phyloP scores from a whole-genome alignment of 345 rosid genomes.

The Eucalyptus coolabah region DNA sequence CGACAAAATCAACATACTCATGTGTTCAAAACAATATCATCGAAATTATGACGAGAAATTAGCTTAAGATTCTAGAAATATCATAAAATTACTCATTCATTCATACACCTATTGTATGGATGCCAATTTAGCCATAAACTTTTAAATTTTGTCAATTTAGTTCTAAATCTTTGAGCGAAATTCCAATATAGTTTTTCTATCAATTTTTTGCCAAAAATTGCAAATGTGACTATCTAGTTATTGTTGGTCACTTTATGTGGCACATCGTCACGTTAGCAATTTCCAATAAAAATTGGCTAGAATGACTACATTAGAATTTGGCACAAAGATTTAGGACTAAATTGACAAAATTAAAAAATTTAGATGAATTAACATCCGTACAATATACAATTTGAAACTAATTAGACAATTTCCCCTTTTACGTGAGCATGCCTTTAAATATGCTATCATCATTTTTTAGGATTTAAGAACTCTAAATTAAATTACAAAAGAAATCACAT shows the following conservation, averaged over 20 bases:
- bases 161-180: fast-evolving
- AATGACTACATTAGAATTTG: not conserved
- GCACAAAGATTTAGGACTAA: not conserved
- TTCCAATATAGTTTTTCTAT: not conserved
- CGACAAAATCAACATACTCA: not conserved
- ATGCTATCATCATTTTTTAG: not conserved
- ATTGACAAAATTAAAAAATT: not conserved
- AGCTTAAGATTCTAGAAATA: not conserved
- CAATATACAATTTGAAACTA: not conserved
- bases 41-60: not conserved
- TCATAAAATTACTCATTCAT: not conserved
- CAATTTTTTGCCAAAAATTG: fast-evolving
- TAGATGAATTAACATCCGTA: not conserved
- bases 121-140: not conserved
- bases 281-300: not conserved
- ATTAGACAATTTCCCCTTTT: not conserved
- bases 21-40: not conserved
- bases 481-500: not conserved
- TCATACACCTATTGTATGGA: not conserved
- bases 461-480: not conserved
- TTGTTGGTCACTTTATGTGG: not conserved
- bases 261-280: fast-evolving
- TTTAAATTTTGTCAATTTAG: not conserved
- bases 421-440: not conserved
- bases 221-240: not conserved